Percentiles rank a stretch among this genome's conserved stretches.
These are phyloP conservation scores for Boletus reticuloceps DNA, from an alignment of 768 basidiomycete genomes.

Conservation along the genomic window DNA sequence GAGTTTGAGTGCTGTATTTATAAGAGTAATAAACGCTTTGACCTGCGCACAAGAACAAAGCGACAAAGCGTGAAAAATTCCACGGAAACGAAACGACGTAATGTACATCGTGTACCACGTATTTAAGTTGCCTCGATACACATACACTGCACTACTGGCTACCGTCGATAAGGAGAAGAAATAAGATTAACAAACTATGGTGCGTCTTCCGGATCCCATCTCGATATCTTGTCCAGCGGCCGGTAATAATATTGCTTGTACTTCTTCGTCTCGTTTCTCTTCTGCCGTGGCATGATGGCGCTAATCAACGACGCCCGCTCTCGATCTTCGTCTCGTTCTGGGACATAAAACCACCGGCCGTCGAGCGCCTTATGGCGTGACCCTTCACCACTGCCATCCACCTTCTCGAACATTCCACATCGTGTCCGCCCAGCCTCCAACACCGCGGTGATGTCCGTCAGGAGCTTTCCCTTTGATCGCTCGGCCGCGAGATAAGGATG, in stretches of 20 bases:
- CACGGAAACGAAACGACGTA: conserved; percentile 8
- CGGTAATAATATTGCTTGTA: conserved; percentile 84
- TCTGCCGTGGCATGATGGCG: conserved; percentile 75
- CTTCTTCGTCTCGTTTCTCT: conserved; percentile 76
- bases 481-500: conserved; percentile 50
- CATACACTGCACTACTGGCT: conserved; percentile 6
- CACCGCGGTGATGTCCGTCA: conserved; percentile 47
- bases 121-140: conserved; percentile 21
- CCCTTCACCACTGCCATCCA: conserved; percentile 59
- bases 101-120: background rate
- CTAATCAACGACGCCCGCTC: conserved; percentile 66
- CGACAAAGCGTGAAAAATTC: conserved; percentile 13
- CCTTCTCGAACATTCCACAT: conserved; percentile 69
- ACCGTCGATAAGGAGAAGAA: background rate
- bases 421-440: conserved; percentile 44
- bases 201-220: conserved; percentile 74
- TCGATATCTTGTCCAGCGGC: conserved; percentile 66
- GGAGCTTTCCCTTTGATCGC: conserved; percentile 42
- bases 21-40: conserved; percentile 8
- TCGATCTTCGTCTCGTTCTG: conserved; percentile 65
- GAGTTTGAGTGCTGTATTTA: conserved; percentile 13
- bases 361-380: conserved; percentile 49
- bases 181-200: conserved; percentile 15
- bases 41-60: conserved; percentile 21
- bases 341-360: conserved; percentile 70